Percentiles rank a stretch among this genome's conserved stretches.
Evolutionary conservation across 768 basidiomycete genomes (phyloP).

Genomic region (Calvatia gigantea): DNA sequence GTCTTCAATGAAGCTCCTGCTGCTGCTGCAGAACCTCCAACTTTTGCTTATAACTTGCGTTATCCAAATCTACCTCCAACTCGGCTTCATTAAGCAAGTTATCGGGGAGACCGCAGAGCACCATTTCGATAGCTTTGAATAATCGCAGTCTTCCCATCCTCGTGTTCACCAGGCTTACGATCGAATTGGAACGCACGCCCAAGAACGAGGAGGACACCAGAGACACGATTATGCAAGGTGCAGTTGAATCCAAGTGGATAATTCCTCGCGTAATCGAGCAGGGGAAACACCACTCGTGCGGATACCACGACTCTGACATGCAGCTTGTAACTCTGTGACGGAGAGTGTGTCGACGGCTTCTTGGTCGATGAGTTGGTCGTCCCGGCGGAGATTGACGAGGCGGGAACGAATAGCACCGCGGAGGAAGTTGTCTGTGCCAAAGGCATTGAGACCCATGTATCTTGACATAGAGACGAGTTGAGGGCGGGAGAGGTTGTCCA

Average conservation of each 20-base stretch:
- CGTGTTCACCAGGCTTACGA: slow-evolving; percentile 63
- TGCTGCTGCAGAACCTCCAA: slow-evolving; percentile 97
- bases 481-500: slow-evolving; percentile 97
- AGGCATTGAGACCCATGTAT: slow-evolving; percentile 98
- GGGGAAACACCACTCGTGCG: slow-evolving; percentile 85
- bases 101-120: slow-evolving; percentile 89
- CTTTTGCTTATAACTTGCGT: slow-evolving; percentile 96
- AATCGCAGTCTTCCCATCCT: slow-evolving; percentile 80
- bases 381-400: slow-evolving; percentile 77
- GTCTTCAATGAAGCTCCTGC: slow-evolving; percentile 98
- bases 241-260: slow-evolving; percentile 88
- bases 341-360: slow-evolving; percentile 92
- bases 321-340: slow-evolving; percentile 87
- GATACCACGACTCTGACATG: slow-evolving; percentile 93
- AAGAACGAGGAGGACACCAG: slow-evolving; percentile 91
- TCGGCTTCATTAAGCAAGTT: slow-evolving; percentile 98
- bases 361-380: slow-evolving; percentile 87
- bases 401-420: slow-evolving; percentile 86
- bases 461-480: slow-evolving; percentile 96
- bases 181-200: slow-evolving; percentile 95
- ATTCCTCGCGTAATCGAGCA: slow-evolving; percentile 83
- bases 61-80: slow-evolving; percentile 90
- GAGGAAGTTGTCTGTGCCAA: slow-evolving; percentile 98
- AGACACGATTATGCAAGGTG: slow-evolving; percentile 89
- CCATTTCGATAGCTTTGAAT: slow-evolving; percentile 83